A percentile compares a stretch with the other conserved stretches of the same genome.
Conservation (phyloP, 2,329 filamentous ascomycete species). For the Epichloe gansuensis region DNA sequence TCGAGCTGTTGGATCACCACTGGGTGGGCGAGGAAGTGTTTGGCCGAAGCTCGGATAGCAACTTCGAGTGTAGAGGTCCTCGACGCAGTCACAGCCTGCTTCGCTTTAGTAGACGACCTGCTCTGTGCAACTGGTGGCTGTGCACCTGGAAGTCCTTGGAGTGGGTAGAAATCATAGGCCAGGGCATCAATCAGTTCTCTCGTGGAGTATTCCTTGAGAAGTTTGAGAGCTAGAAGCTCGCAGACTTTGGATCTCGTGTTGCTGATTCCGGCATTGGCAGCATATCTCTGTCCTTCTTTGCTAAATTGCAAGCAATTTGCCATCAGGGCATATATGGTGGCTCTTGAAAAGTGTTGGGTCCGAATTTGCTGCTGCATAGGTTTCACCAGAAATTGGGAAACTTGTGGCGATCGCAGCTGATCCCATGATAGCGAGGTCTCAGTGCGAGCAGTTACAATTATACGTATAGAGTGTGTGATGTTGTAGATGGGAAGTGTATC, state of each 20-base stretch:
- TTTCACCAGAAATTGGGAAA: conserved; percentile 91
- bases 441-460: conserved; percentile 71
- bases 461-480: conserved; percentile 79
- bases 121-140: conserved; percentile 24
- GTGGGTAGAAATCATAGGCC: conserved; percentile 87
- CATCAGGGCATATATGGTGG: conserved; percentile 80
- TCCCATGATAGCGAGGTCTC: conserved; percentile 93
- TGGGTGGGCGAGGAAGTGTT: conserved; percentile 84
- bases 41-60: conserved; percentile 83
- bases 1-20: conserved; percentile 91
- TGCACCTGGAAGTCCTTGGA: conserved; percentile 59
- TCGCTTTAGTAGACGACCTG: conserved; percentile 26
- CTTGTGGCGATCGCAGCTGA: conserved; percentile 86
- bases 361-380: conserved; percentile 87
- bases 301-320: conserved; percentile 88
- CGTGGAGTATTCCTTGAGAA: conserved; percentile 81
- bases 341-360: conserved; percentile 69
- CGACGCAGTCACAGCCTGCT: conserved; percentile 45
- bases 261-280: conserved; percentile 73
- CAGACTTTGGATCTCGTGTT: conserved; percentile 78
- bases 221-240: conserved; percentile 78
- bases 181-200: conserved; percentile 86
- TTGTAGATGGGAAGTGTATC: conserved; percentile 82
- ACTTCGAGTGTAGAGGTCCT: conserved; percentile 86
- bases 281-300: conserved; percentile 73